Conservation (phyloP, 306 rosid species). For the Luffa aegyptiaca region DNA sequence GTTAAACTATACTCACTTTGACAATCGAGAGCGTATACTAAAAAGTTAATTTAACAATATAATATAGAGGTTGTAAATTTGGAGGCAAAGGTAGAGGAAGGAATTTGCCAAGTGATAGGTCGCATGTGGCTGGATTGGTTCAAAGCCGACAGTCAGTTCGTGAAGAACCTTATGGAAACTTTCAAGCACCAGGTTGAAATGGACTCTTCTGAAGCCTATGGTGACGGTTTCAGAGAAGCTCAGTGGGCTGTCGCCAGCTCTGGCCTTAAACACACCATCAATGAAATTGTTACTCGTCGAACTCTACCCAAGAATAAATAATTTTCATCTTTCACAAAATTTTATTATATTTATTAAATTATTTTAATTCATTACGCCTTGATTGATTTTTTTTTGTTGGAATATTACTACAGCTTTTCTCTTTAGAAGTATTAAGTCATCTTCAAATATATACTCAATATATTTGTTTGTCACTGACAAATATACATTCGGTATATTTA, state of each 20-base stretch:
- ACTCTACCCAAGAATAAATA: too few species aligned
- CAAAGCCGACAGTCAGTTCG: conserved; percentile 16
- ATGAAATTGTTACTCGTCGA: conserved; percentile 26
- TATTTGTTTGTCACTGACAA: too few species aligned
- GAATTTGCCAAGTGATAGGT: conserved; percentile 81
- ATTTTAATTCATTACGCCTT: too few species aligned
- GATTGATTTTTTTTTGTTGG: too few species aligned
- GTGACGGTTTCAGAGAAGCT: conserved; percentile 81
- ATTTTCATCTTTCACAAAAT: too few species aligned
- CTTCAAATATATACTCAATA: too few species aligned
- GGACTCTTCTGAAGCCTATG: conserved; percentile 71
- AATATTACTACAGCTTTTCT: too few species aligned
- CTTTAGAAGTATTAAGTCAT: too few species aligned
- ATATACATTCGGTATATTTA: too few species aligned
- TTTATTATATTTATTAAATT: too few species aligned
- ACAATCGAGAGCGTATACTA: too few species aligned
- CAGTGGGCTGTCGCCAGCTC: conserved; percentile 54
- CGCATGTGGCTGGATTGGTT: conserved; percentile 63
- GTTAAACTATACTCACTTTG: too few species aligned
- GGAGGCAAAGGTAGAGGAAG: conserved; percentile 84
- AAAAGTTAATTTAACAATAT: background rate
- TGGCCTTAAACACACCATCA: conserved; percentile 66
- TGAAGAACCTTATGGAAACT: conserved; percentile 68
- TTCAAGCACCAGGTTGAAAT: conserved; percentile 72
- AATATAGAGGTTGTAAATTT: conserved; percentile 50